phyloP scores from a whole-genome alignment of 2,329 filamentous ascomycete genomes.

The Penicillium expansum region DNA sequence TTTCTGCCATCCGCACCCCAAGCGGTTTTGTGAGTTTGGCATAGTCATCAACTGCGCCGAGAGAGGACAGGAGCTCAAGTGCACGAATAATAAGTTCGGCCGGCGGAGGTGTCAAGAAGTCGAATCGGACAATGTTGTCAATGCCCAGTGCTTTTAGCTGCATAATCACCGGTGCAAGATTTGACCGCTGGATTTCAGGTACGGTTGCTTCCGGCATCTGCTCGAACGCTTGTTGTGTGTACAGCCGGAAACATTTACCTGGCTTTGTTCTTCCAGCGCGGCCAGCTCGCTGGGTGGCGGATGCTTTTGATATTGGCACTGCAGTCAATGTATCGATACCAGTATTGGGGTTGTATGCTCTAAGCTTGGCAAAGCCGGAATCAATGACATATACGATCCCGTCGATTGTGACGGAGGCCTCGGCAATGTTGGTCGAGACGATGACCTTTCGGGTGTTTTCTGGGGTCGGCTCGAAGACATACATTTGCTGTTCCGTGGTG shows the following conservation, averaged over 20 bases:
- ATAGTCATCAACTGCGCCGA: conserved; percentile 84
- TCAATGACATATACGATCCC: conserved; percentile 91
- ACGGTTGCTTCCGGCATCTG: conserved; percentile 68
- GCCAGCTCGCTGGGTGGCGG: conserved; percentile 86
- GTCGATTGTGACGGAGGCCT: conserved; percentile 92
- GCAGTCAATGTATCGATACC: conserved; percentile 85
- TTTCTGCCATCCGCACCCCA: conserved; percentile 87
- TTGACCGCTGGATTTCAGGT: conserved; percentile 89
- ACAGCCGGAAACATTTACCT: conserved; percentile 92
- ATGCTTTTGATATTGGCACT: conserved; percentile 81
- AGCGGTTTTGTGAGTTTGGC: conserved; percentile 85
- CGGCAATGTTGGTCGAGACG: conserved; percentile 91
- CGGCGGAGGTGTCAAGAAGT: conserved; percentile 82
- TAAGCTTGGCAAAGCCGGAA: conserved; percentile 84
- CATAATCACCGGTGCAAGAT: conserved; percentile 81
- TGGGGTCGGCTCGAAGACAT: conserved; percentile 81
- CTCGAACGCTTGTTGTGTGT: conserved; percentile 72
- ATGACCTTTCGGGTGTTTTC: conserved; percentile 86
- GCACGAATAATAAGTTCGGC: conserved; percentile 80
- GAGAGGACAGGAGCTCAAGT: conserved; percentile 79
- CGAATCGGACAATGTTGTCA: conserved; percentile 87
- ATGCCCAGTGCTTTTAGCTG: conserved; percentile 94
- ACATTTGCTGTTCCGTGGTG: conserved; percentile 88
- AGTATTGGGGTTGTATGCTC: conserved; percentile 77
- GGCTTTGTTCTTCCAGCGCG: conserved; percentile 84